These are phyloP conservation scores for Plantago elongata DNA, from an alignment of 257 asterid genomes.

Conservation along the genomic window DNA sequence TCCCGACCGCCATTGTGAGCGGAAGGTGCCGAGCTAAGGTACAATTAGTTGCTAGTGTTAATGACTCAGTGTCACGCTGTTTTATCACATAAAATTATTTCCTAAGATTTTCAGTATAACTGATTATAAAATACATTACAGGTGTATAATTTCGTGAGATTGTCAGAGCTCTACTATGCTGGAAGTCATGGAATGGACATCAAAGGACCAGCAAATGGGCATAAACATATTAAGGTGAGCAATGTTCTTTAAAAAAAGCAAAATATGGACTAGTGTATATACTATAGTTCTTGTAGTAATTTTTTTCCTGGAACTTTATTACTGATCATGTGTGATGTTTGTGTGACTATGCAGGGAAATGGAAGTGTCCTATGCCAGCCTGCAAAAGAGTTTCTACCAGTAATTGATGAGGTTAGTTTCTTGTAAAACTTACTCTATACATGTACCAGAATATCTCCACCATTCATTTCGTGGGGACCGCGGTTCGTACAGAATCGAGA, in stretches of 20 bases:
- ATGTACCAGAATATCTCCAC: no score
- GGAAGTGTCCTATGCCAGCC: constrained; percentile 69
- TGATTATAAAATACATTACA: not conserved
- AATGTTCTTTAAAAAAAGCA: not conserved
- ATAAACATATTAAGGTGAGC: constrained; percentile 29
- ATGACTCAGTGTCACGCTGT: no score
- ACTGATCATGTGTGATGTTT: not conserved
- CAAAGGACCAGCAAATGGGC: constrained; percentile 45
- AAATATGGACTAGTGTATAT: no score
- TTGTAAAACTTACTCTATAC: no score
- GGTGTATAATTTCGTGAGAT: constrained; percentile 41
- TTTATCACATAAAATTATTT: not conserved
- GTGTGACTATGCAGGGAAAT: constrained; percentile 36
- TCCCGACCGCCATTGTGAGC: constrained; percentile 56
- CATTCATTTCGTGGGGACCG: no score
- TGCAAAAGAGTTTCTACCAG: constrained; percentile 78
- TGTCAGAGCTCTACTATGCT: constrained; percentile 53
- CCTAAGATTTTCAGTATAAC: not conserved
- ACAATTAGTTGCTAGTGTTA: constrained; percentile 12
- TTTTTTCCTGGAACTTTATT: not conserved
- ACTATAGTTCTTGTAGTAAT: not conserved
- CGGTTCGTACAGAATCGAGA: no score
- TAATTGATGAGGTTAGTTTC: constrained; percentile 63
- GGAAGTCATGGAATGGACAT: constrained; percentile 75
- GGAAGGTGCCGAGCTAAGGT: constrained; percentile 64